These are phyloP conservation scores for Coprinopsis strossmayeri DNA, from an alignment of 768 basidiomycete species.

Conservation along the genomic window DNA sequence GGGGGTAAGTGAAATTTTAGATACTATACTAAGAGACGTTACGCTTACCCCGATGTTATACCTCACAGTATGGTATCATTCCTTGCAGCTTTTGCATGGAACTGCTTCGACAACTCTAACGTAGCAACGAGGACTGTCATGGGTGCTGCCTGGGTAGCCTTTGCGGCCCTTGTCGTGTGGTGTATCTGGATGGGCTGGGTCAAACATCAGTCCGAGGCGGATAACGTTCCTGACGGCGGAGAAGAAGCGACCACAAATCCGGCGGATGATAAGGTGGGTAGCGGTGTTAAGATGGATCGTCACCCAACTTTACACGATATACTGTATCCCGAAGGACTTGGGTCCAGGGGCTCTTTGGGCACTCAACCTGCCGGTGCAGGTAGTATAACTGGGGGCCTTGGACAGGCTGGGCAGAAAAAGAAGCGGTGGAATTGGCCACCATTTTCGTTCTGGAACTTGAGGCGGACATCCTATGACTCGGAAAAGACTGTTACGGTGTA, in stretches of 20 bases:
- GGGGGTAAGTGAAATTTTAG: conserved; percentile 16
- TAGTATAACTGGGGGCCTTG: not conserved
- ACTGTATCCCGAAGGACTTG: not conserved
- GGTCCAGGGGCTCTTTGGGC: not conserved
- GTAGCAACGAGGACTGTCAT: conserved; percentile 13
- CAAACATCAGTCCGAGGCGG: conserved; percentile 1
- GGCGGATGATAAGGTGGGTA: not conserved
- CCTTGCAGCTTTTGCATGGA: conserved; percentile 19
- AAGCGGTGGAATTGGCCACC: not conserved
- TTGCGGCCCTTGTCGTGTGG: conserved; percentile 17
- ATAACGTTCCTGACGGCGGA: not conserved
- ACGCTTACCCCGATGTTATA: not conserved
- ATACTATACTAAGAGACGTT: not conserved
- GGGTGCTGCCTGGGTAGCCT: conserved; percentile 6
- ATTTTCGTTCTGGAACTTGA: not conserved
- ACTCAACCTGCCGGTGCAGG: not conserved
- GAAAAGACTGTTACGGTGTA: not conserved
- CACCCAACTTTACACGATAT: not conserved
- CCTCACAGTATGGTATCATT: conserved; percentile 20
- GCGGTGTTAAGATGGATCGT: not conserved
- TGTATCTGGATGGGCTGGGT: conserved; percentile 19
- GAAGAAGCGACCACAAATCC: not conserved
- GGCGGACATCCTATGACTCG: not conserved
- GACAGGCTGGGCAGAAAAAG: not conserved
- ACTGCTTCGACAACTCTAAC: conserved; percentile 20